Evolutionary conservation across 2,329 filamentous ascomycete species (phyloP).

Genomic region (Phaeosphaeria sp.): DNA sequence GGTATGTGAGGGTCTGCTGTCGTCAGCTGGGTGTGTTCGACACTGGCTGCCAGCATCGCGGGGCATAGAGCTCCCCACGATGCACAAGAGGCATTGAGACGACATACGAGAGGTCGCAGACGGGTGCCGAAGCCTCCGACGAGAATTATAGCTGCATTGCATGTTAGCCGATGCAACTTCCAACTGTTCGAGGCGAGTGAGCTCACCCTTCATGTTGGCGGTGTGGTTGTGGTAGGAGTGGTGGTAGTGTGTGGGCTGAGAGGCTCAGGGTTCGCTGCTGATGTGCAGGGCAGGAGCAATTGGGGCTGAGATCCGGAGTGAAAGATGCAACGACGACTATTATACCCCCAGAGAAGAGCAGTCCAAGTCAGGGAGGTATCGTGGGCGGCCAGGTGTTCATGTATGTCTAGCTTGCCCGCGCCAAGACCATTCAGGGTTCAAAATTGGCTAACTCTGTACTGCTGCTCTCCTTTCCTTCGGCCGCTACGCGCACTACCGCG

Average conservation of each 20-base stretch:
- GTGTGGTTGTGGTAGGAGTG: constrained; percentile 19
- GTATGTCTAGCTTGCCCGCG: neutral
- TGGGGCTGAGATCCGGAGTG: neutral
- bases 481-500: neutral
- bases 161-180: constrained; percentile 13
- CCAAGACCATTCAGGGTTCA: neutral
- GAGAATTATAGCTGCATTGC: constrained; percentile 83
- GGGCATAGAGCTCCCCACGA: constrained; percentile 19
- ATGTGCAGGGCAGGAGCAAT: neutral
- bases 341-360: neutral
- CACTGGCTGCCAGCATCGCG: no score
- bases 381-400: neutral
- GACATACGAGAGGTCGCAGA: constrained; percentile 85
- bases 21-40: constrained; percentile 28
- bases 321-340: neutral
- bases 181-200: constrained; percentile 9
- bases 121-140: constrained; percentile 99
- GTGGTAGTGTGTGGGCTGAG: constrained; percentile 8
- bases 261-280: neutral
- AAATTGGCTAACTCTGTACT: neutral
- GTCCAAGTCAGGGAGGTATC: neutral
- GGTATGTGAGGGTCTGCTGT: constrained; percentile 86
- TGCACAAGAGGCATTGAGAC: constrained; percentile 16
- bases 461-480: neutral
- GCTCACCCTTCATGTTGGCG: constrained; percentile 50